A percentile compares a stretch with the other conserved stretches of the same genome.
Conservation (phyloP, 768 basidiomycete genomes). For the Lentinula edodes region DNA sequence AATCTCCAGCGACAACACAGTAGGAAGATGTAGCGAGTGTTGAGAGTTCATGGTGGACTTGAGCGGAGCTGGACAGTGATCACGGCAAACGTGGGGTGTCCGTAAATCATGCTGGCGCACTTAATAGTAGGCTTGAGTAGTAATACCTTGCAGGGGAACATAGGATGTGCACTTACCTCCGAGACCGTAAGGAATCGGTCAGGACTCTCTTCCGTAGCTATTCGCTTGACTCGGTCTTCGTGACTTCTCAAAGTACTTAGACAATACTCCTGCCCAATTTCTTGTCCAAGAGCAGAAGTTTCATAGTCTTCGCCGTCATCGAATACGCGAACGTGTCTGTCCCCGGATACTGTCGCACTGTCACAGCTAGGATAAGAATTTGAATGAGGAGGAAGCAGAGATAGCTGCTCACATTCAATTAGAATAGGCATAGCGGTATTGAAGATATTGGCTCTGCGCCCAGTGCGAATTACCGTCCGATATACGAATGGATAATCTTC, state of each 20-base stretch:
- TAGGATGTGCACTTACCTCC: constrained; percentile 45
- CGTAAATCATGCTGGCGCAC: constrained; percentile 87
- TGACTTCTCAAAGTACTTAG: constrained; percentile 64
- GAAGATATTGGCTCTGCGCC: constrained; percentile 83
- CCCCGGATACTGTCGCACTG: constrained; percentile 72
- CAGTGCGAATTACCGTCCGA: constrained; percentile 66
- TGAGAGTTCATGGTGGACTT: constrained; percentile 59
- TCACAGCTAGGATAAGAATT: not conserved
- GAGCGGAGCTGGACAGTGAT: constrained; percentile 67
- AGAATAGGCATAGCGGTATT: constrained; percentile 68
- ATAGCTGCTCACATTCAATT: constrained; percentile 63
- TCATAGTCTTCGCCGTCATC: constrained; percentile 50
- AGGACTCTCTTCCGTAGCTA: constrained; percentile 75
- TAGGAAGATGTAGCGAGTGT: constrained; percentile 67
- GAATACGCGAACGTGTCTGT: constrained; percentile 72
- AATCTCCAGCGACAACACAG: constrained; percentile 71
- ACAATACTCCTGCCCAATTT: constrained; percentile 35
- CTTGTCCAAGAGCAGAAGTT: constrained; percentile 30
- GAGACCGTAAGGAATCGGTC: constrained; percentile 73
- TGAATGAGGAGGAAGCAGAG: not conserved
- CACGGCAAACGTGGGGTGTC: constrained; percentile 57
- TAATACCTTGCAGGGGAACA: constrained; percentile 4
- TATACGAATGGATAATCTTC: constrained; percentile 62
- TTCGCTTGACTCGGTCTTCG: constrained; percentile 57
- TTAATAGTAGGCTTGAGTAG: constrained; percentile 21